phyloP scores from a whole-genome alignment of 108 stramenopile genomes.

The Schizochytrium sp. region DNA sequence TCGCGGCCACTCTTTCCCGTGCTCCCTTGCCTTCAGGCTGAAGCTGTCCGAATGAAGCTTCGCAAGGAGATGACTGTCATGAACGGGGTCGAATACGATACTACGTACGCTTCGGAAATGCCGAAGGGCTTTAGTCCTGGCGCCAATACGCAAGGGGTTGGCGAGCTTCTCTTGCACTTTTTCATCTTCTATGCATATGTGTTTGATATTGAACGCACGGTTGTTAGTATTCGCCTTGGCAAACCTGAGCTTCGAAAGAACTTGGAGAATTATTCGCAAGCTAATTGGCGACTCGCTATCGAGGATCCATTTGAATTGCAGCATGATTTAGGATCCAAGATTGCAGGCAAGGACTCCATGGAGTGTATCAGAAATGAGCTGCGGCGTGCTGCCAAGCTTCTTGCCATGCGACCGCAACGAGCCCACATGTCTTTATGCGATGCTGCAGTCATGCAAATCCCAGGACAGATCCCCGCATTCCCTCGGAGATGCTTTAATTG shows the following conservation, averaged over 20 bases:
- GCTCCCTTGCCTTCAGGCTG: conserved; percentile 30
- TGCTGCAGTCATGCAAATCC: not conserved
- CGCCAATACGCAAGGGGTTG: not conserved
- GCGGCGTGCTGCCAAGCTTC: not conserved
- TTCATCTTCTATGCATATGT: conserved; percentile 10
- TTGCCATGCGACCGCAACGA: not conserved
- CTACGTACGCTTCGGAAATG: not conserved
- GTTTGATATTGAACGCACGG: not conserved
- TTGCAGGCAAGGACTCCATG: conserved; percentile 21
- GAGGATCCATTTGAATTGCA: conserved; percentile 36
- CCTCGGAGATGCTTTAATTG: conserved; percentile 60
- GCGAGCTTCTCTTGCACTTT: conserved; percentile 7
- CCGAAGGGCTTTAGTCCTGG: not conserved
- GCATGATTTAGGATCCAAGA: conserved; percentile 58
- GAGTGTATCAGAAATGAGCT: not conserved
- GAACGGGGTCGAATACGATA: conserved; percentile 43
- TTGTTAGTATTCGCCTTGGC: conserved; percentile 11
- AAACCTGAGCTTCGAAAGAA: not conserved
- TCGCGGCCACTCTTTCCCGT: not conserved
- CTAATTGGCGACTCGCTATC: conserved; percentile 42
- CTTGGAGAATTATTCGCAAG: not conserved
- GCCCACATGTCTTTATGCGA: not conserved
- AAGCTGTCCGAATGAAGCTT: not conserved
- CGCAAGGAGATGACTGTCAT: not conserved
- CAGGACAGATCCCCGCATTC: not conserved